A percentile compares a stretch with the other conserved stretches of the same genome.
Conservation (phyloP, 306 rosid species). For the Pterocarpus santalinus region DNA sequence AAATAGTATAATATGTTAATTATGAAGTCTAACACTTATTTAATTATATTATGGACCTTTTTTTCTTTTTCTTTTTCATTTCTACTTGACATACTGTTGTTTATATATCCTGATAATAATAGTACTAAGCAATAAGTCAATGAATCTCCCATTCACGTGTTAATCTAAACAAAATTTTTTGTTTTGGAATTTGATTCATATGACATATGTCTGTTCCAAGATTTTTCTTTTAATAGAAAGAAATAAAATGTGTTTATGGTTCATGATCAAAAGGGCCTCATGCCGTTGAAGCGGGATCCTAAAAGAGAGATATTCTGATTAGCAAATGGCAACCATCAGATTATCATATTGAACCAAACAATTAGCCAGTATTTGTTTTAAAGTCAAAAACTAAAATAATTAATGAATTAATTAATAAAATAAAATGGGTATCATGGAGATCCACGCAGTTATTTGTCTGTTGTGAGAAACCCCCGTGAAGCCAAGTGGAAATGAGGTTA, state of each 20-base stretch:
- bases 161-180: too few species aligned
- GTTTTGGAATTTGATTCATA: not conserved
- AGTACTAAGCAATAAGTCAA: too few species aligned
- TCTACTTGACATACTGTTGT: too few species aligned
- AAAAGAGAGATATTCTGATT: not conserved
- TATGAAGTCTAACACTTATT: too few species aligned
- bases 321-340: conserved; percentile 1
- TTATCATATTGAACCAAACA: not conserved
- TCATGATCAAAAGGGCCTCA: not conserved
- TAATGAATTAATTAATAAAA: not conserved
- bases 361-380: too few species aligned
- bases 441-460: conserved; percentile 42
- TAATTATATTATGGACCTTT: too few species aligned
- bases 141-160: too few species aligned
- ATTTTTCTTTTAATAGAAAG: not conserved
- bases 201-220: not conserved
- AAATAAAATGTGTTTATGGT: not conserved
- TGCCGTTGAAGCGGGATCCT: conserved; percentile 19
- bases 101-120: too few species aligned
- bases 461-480: conserved; percentile 31
- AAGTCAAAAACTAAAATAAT: not conserved
- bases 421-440: conserved; percentile 37
- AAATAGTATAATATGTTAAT: too few species aligned
- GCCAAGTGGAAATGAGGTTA: conserved; percentile 44
- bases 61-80: too few species aligned